phyloP scores from a whole-genome alignment of 192 early-diverging fungal genomes.

The Backusella circina region DNA sequence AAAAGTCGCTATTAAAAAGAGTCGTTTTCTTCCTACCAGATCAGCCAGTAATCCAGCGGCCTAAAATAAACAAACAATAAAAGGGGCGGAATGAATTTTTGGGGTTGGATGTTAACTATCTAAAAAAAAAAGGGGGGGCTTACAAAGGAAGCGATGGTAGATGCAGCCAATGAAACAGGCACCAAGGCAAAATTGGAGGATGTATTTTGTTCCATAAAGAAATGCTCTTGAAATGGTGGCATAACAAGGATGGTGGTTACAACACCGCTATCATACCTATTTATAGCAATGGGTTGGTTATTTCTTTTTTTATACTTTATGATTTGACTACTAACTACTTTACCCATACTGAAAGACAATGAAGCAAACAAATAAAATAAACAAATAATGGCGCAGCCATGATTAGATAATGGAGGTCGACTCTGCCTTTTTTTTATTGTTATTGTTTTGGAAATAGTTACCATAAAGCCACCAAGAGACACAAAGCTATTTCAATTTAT shows the following conservation, averaged over 20 bases:
- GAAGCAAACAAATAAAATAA: neutral
- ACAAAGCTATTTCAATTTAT: slow-evolving; percentile 9
- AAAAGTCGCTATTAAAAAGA: slow-evolving; percentile 39
- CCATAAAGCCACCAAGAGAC: slow-evolving; percentile 28
- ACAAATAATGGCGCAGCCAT: neutral
- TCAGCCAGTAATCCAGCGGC: slow-evolving; percentile 47
- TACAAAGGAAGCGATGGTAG: slow-evolving; percentile 54
- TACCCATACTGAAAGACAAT: slow-evolving; percentile 18
- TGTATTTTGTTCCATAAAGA: neutral
- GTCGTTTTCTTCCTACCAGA: slow-evolving; percentile 36
- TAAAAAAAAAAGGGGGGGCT: too few species aligned
- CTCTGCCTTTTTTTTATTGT: neutral
- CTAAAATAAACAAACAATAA: too few species aligned
- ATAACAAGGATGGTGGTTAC: slow-evolving; percentile 20
- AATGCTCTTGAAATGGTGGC: slow-evolving; percentile 10
- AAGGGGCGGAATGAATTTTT: too few species aligned
- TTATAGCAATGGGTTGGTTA: neutral
- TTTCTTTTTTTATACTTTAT: neutral
- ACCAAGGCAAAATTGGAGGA: neutral
- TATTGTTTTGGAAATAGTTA: slow-evolving; percentile 1
- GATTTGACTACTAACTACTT: neutral
- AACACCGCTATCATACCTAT: slow-evolving; percentile 23
- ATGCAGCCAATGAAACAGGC: slow-evolving; percentile 30
- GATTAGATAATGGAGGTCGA: neutral
- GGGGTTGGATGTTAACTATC: too few species aligned